Base-by-base conservation (phyloP, 768 basidiomycete species). In the Lentinus brumalis region DNA sequence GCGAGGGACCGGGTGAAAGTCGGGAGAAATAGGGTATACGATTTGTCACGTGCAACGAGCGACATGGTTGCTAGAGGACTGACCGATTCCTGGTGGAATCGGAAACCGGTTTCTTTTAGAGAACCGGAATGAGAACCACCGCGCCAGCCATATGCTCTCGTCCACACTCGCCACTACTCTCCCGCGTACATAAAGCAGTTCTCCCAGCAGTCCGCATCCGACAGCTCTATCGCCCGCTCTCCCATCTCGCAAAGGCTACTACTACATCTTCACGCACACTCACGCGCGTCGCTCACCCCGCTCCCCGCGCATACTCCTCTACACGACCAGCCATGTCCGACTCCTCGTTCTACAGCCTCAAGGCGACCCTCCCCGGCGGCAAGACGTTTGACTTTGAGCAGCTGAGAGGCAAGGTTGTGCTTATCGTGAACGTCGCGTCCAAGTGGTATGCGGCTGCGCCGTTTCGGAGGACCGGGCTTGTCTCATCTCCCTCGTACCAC, bases 371-470 rank as follows among this genome's bases (percentile, higher is more conserved):
- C 31, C 87, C 89, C 1, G 76, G 76, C 40, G 81, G 78, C 31
- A 76, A 85, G 62, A 70, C 73, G 9, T 89, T 79, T 59, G 81
- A 86, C 62, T 92, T 93, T 65, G 78, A 81, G 7, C 77, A 90
- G 57, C 74, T 93, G 64, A 86, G 86, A 70, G 91, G 88, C 44
- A 92, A 91, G 73, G 84, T 87, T 16, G 88, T 91, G 41, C 79
- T 93, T 42, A 78, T 94, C 59, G 90, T 92, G 55, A 94, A 93
- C 69, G 81, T 83, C 54, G 91, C 91, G 30, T 91, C 89, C 12
- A 76, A 83, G 67, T 93, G 91, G 90, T 88, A 63, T 41, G 80
- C 70, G n/a, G 4, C 41, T 56, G 4, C 49, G 32, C 56, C n/a
- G 47, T n/a, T 21, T 40, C 41, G 31, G 16, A 6, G 1, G 10